Conservation (phyloP, 1,284 basidiomycete species). For the Trichosporon sp. region DNA sequence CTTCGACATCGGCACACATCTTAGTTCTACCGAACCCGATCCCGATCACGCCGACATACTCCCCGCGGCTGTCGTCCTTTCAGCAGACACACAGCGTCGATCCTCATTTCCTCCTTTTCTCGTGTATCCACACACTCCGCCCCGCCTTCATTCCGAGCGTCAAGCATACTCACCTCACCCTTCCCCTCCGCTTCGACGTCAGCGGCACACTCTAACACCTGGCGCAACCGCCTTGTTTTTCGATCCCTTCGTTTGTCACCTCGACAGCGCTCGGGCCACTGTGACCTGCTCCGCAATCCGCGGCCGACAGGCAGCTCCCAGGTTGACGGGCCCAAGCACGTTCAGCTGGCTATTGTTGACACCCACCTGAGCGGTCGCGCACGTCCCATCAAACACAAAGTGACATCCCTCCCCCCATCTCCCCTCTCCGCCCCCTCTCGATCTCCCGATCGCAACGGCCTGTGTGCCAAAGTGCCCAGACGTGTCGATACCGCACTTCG, state of each 20-base stretch:
- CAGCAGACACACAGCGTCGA: not conserved
- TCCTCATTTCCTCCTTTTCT: not conserved
- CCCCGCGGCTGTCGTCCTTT: not conserved
- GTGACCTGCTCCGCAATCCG: not conserved
- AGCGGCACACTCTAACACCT: not conserved
- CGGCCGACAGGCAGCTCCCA: not conserved
- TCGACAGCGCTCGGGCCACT: not conserved
- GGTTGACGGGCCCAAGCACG: not conserved
- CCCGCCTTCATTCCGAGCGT: not conserved
- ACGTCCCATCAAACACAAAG: constrained; percentile 11
- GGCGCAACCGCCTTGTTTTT: not conserved
- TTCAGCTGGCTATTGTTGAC: not conserved
- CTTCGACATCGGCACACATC: not conserved
- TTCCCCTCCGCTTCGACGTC: not conserved
- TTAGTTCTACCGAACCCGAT: not conserved
- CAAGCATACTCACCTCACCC: not conserved
- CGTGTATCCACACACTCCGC: constrained; percentile 2
- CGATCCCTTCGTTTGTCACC: not conserved
- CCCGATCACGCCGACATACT: constrained; percentile 5
- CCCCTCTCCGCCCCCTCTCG: not conserved
- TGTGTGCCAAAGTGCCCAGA: not conserved
- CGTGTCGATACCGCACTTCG: not conserved
- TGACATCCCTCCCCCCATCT: not conserved
- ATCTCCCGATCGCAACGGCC: constrained; percentile 9
- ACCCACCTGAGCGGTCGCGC: constrained; percentile 4